These are phyloP conservation scores for Aspergillus hiratsukae DNA, from an alignment of 2,329 filamentous ascomycete species.

Conservation along the genomic window DNA sequence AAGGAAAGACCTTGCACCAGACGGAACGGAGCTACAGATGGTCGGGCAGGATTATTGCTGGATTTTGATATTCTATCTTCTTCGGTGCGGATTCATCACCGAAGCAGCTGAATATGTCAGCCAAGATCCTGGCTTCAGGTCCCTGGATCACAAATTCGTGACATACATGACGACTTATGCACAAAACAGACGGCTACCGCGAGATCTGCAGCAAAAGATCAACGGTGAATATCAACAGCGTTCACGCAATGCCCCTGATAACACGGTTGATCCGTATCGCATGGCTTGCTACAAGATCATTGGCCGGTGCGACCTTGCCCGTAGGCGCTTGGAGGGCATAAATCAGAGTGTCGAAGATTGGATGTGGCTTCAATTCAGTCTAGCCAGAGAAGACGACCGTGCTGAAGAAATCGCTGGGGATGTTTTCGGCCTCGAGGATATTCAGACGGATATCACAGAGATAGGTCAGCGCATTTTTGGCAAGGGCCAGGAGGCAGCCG, in stretches of 20 bases:
- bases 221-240: slow-evolving; percentile 86
- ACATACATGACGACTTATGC: slow-evolving; percentile 84
- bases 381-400: slow-evolving; percentile 59
- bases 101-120: slow-evolving; percentile 87
- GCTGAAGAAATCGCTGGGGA: slow-evolving; percentile 60
- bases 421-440: slow-evolving; percentile 59
- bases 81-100: slow-evolving; percentile 75
- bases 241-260: slow-evolving; percentile 75
- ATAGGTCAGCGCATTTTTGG: slow-evolving; percentile 90
- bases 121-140: slow-evolving; percentile 74
- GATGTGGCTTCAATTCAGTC: slow-evolving; percentile 62
- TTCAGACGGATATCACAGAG: slow-evolving; percentile 76
- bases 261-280: slow-evolving; percentile 87
- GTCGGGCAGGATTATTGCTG: slow-evolving; percentile 81
- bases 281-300: slow-evolving; percentile 98
- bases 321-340: slow-evolving; percentile 54
- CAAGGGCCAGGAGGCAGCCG: slow-evolving; percentile 71
- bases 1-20: slow-evolving; percentile 77
- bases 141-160: slow-evolving; percentile 84
- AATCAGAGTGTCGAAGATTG: slow-evolving; percentile 61
- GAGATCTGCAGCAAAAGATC: slow-evolving; percentile 79
- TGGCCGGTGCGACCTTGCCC: slow-evolving; percentile 64
- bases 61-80: slow-evolving; percentile 88
- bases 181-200: slow-evolving; percentile 69
- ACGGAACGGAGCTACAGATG: slow-evolving; percentile 74